A percentile compares a stretch with the other conserved stretches of the same genome.
phyloP scores from a whole-genome alignment of 441 rosid genomes.

The Pelargonium citronellum region DNA sequence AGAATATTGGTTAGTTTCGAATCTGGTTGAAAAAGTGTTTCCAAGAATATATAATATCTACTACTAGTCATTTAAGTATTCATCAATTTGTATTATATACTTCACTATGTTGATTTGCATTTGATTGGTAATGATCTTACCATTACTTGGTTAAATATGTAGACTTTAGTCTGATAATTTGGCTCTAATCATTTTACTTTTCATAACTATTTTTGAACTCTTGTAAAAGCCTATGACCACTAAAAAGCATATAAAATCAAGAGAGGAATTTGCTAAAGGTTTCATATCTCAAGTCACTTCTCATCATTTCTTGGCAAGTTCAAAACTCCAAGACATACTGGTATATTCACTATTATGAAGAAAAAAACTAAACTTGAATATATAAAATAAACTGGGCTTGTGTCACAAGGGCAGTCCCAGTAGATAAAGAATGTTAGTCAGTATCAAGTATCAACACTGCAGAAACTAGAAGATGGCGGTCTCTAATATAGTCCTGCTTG shows the following conservation, averaged over 20 bases:
- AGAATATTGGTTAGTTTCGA: constrained; percentile 1
- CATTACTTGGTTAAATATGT: not conserved
- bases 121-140: constrained; percentile 7
- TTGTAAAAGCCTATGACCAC: not conserved
- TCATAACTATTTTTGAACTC: not conserved
- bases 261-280: constrained; percentile 1
- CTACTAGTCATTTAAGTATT: not conserved
- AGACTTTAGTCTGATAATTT: constrained; percentile 5
- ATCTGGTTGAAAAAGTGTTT: constrained; percentile 1
- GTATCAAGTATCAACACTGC: not conserved
- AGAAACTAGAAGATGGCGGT: not conserved
- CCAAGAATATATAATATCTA: not conserved
- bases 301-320: not conserved
- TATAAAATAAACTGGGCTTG: not conserved
- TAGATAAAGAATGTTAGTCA: not conserved
- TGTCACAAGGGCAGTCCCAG: not conserved
- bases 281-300: not conserved
- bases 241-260: not conserved
- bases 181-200: constrained; percentile 5
- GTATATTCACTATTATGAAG: not conserved
- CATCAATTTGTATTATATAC: not conserved
- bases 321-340: not conserved
- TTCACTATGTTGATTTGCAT: constrained; percentile 1
- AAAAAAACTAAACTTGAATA: too few relatives aligned
- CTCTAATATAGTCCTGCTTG: not conserved